Percentiles rank a stretch among this genome's conserved stretches.
Evolutionary conservation across 1,284 basidiomycete species (phyloP).

Genomic region (Pholiota adiposa): DNA sequence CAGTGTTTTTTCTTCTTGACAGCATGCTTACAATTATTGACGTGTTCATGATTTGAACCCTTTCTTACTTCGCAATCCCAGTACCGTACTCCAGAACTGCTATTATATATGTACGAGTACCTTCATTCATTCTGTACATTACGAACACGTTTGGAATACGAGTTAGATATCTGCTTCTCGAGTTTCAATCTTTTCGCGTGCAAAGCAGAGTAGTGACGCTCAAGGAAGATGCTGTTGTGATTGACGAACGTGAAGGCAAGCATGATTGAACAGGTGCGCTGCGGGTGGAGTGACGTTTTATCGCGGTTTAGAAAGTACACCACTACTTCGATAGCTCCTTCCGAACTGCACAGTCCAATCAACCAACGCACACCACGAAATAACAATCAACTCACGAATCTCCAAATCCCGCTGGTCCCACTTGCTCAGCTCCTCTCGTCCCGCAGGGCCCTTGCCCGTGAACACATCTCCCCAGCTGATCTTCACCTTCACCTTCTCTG

Average conservation of each 20-base stretch:
- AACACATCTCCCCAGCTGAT: constrained; percentile 30
- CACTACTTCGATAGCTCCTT: constrained; percentile 20
- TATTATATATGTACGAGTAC: no score
- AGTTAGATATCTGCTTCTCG: background rate
- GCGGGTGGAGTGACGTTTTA: no score
- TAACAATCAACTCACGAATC: constrained; percentile 22
- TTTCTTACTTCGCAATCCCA: background rate
- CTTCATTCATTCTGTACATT: background rate
- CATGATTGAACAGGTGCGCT: no score
- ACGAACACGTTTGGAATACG: background rate
- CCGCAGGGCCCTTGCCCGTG: constrained; percentile 27
- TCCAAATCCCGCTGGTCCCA: constrained; percentile 38
- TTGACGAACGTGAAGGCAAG: background rate
- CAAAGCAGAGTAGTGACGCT: no score
- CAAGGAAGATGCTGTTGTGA: no score
- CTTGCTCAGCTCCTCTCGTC: constrained; percentile 27
- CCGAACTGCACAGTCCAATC: constrained; percentile 14
- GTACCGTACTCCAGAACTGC: no score
- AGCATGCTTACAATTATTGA: background rate
- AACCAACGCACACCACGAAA: background rate
- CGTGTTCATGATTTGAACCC: background rate
- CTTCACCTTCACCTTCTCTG: constrained; percentile 9
- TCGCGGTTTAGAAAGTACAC: background rate
- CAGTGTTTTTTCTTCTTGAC: background rate
- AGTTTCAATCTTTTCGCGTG: no score